Conservation (phyloP, 2,329 filamentous ascomycete genomes). For the Pezicula carpinea region DNA sequence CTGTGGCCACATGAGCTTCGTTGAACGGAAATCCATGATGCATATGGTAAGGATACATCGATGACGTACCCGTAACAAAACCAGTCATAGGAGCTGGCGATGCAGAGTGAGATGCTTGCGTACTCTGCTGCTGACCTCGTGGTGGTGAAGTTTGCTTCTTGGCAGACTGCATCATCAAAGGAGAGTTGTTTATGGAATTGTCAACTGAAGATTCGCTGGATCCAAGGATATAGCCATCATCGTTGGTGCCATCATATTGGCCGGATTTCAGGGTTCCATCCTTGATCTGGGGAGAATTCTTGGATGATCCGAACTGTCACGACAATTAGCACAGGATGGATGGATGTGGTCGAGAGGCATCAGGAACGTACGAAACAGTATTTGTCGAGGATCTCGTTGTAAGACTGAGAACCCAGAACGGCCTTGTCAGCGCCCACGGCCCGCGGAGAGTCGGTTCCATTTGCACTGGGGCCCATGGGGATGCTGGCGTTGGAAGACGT, state of each 20-base stretch:
- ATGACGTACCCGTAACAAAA: conserved; percentile 42
- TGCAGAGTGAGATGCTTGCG: conserved; percentile 33
- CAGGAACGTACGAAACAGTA: conserved; percentile 97
- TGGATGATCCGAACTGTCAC: conserved; percentile 58
- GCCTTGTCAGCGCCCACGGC: conserved; percentile 54
- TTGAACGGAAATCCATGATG: conserved; percentile 28
- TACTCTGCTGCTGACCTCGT: conserved; percentile 22
- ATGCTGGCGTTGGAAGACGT: conserved; percentile 24
- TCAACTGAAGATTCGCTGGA: conserved; percentile 27
- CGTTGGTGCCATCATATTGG: conserved; percentile 39
- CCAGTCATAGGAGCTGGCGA: conserved; percentile 42
- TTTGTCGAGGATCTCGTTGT: conserved; percentile 96
- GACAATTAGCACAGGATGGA: conserved; percentile 37
- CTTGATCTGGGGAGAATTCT: conserved; percentile 44
- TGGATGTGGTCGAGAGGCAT: conserved; percentile 18
- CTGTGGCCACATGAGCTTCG: conserved; percentile 31
- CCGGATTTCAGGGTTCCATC: conserved; percentile 41
- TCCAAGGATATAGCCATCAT: conserved; percentile 30
- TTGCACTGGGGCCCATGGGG: conserved; percentile 3
- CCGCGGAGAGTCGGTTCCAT: conserved; percentile 47
- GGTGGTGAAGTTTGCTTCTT: conserved; percentile 19
- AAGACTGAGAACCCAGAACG: conserved; percentile 78
- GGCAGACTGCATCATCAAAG: conserved; percentile 14
- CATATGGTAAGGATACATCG: conserved; percentile 29
- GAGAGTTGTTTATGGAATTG: conserved; percentile 31